These are phyloP conservation scores for Pichia inconspicua DNA, from an alignment of 1,139 yeast species.

Conservation along the genomic window DNA sequence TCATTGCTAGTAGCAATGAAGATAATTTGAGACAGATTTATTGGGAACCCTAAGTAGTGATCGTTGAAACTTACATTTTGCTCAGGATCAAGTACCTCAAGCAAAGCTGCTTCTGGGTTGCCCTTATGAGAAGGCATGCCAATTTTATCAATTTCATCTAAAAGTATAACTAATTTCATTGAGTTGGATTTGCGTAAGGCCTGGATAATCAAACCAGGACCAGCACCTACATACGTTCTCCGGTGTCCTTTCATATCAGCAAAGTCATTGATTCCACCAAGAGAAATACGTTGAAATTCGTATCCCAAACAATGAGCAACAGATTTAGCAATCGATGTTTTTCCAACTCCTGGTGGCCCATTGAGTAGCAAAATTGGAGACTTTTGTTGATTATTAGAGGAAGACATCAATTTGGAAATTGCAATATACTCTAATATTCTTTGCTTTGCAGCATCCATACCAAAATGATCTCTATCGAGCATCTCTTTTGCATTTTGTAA, in stretches of 20 bases:
- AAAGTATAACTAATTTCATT: constrained; percentile 80
- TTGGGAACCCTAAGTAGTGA: constrained; percentile 82
- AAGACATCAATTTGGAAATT: constrained; percentile 48
- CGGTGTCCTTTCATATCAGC: constrained; percentile 90
- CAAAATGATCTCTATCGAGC: constrained; percentile 77
- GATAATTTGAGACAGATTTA: constrained; percentile 75
- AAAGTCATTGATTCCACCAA: constrained; percentile 87
- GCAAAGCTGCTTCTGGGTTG: constrained; percentile 84
- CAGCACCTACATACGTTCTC: constrained; percentile 87
- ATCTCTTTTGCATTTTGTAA: constrained; percentile 48
- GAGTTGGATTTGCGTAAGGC: constrained; percentile 71
- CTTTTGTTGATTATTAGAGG: constrained; percentile 10
- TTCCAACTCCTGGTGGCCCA: constrained; percentile 96
- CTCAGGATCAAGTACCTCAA: constrained; percentile 89
- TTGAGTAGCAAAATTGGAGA: constrained; percentile 76
- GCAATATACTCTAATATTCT: constrained; percentile 77
- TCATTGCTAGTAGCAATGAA: constrained; percentile 92
- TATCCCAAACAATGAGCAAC: constrained; percentile 77
- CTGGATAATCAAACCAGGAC: constrained; percentile 83
- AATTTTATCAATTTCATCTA: constrained; percentile 87
- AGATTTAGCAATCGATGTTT: constrained; percentile 82
- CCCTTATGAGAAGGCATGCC: constrained; percentile 60
- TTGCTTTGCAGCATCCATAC: constrained; percentile 72
- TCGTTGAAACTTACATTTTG: constrained; percentile 75
- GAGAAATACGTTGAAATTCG: constrained; percentile 72